These are phyloP conservation scores for Leishmania mexicana DNA, from an alignment of 208 protist species.

Conservation along the genomic window DNA sequence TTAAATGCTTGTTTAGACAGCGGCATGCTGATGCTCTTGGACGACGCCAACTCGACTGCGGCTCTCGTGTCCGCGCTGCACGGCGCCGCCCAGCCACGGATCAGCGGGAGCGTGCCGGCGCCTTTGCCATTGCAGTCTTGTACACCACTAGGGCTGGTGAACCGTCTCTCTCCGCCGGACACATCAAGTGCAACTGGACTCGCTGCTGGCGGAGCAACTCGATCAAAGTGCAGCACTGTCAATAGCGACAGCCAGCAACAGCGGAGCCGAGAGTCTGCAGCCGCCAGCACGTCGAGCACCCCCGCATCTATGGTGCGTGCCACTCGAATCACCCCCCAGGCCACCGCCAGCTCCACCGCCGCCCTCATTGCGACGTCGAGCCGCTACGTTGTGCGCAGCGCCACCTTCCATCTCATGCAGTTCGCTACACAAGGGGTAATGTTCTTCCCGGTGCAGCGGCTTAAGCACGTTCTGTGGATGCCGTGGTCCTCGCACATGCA, in stretches of 20 bases:
- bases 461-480: constrained; percentile 54
- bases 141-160: background rate
- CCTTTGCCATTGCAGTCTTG: background rate
- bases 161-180: background rate
- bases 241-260: constrained; percentile 1
- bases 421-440: constrained; percentile 71
- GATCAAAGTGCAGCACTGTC: background rate
- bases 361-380: background rate
- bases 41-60: constrained; percentile 6
- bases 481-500: constrained; percentile 70
- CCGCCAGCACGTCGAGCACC: background rate
- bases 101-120: background rate
- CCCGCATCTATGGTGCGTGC: background rate
- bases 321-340: background rate
- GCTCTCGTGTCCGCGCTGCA: background rate
- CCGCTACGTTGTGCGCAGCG: constrained; percentile 46
- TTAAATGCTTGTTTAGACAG: constrained; percentile 46
- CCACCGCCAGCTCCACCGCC: background rate
- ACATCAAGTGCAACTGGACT: background rate
- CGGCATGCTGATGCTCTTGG: constrained; percentile 44
- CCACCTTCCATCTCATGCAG: constrained; percentile 74
- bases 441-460: constrained; percentile 61
- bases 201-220: background rate
- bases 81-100: background rate
- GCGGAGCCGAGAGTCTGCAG: background rate